These are phyloP conservation scores for Ramaria rubella DNA, from an alignment of 768 basidiomycete species.

Conservation along the genomic window DNA sequence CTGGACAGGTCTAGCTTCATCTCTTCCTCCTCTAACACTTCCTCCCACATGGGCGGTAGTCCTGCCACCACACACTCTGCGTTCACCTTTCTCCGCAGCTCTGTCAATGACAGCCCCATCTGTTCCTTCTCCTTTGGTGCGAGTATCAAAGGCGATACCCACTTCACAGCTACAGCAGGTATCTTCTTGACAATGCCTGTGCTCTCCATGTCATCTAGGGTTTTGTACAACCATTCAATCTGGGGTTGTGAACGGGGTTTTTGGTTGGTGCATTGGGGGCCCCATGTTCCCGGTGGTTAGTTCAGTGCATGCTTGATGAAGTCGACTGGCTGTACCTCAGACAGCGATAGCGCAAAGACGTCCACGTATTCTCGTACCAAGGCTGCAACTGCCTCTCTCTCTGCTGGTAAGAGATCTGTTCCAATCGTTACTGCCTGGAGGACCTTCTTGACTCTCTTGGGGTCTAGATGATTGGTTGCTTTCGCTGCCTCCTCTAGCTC, in stretches of 20 bases:
- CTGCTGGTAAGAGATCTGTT: slow-evolving; percentile 17
- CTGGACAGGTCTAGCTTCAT: slow-evolving; percentile 19
- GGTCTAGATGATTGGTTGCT: slow-evolving; percentile 12
- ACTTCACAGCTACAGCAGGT: slow-evolving; percentile 29
- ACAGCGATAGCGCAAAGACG: slow-evolving; percentile 33
- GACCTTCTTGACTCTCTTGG: slow-evolving; percentile 16
- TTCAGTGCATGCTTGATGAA: slow-evolving; percentile 29
- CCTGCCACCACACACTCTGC: slow-evolving; percentile 27
- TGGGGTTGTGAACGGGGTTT: slow-evolving; percentile 25
- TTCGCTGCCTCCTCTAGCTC: background rate
- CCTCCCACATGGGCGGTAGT: slow-evolving; percentile 8
- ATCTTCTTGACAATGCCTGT: slow-evolving; percentile 30
- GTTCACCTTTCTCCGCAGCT: slow-evolving; percentile 21
- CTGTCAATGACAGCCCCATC: background rate
- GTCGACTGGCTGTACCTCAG: no score
- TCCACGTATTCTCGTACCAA: slow-evolving; percentile 33
- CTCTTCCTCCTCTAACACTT: background rate
- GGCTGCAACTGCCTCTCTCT: slow-evolving; percentile 19
- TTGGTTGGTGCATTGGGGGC: slow-evolving; percentile 29
- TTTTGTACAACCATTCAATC: slow-evolving; percentile 23
- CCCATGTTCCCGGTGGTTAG: slow-evolving; percentile 21
- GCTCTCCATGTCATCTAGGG: slow-evolving; percentile 27
- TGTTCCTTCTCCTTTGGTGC: slow-evolving; percentile 32
- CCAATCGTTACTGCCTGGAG: slow-evolving; percentile 21
- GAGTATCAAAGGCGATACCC: slow-evolving; percentile 28